Base-by-base conservation (phyloP, 1,284 basidiomycete species). In the Tylopilus sp. region DNA sequence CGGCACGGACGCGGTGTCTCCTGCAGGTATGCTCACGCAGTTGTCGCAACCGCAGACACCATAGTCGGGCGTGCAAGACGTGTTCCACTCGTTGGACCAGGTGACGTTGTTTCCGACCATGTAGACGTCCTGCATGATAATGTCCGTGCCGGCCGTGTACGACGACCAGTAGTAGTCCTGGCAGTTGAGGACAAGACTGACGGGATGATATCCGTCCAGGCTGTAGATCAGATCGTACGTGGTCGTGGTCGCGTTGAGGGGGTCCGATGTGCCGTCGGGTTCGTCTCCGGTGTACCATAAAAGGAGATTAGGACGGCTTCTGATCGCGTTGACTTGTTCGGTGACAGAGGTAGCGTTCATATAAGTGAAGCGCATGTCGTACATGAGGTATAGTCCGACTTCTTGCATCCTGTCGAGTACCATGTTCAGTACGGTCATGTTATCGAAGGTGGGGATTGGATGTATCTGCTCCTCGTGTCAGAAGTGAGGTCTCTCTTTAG, bases 281-380 rank as follows among this genome's bases (percentile, higher is more conserved):
- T 89, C 86, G 55, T 88, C 85, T 1, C 73, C 84, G 12, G 84
- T 88, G 64, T 88, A 90, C 85, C 86, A 89, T 0, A 85, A 64
- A 10, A 90, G 69, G 18, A 90, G 74, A 54, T 86, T 87, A 3
- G 79, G 70, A 35, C 84, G 77, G 33, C 74, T 74, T 61, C 84
- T 86, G 69, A 88, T 75, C 33, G 65, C 70, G 52, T 84, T 81
- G 16, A 89, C 84, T 68, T 89, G 74, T 46, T 75, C 75, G 0
- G 77, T 80, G 18, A 89, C 79, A 6, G 76, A 73, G 15, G 77
- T 74, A 15, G 66, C 57, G 57, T 88, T 79, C 74, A 74, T 77
- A 64, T 88, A 88, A 3, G 72, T 74, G 56, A 67, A 72, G 58
- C 86, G 75, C 85, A 89, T 88, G 60, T 89, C 85, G 52, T 88